Evolutionary conservation across 2,329 filamentous ascomycete species (phyloP).

Genomic region (Talaromyces funiculosus): DNA sequence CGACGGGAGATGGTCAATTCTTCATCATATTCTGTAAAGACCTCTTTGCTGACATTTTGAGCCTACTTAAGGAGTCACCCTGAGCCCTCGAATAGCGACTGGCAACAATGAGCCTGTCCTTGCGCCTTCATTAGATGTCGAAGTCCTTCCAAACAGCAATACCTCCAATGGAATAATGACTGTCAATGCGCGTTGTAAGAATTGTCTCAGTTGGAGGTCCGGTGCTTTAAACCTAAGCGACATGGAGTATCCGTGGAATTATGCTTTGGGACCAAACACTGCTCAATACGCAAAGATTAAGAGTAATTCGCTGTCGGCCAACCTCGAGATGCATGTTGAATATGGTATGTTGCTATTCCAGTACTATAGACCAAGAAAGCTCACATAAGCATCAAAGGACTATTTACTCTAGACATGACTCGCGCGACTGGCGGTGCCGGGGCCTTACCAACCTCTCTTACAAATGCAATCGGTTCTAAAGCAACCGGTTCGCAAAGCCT

Average conservation of each 20-base stretch:
- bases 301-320: constrained; percentile 6
- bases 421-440: neutral
- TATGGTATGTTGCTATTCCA: constrained; percentile 1
- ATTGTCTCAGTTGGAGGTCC: constrained; percentile 3
- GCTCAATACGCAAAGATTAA: neutral
- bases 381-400: neutral
- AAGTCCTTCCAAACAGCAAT: constrained; percentile 3
- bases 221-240: constrained; percentile 2
- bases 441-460: neutral
- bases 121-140: neutral
- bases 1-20: constrained; percentile 5
- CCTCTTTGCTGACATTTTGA: neutral
- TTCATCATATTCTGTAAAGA: neutral
- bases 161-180: constrained; percentile 1
- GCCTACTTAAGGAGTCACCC: constrained; percentile 2
- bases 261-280: constrained; percentile 8
- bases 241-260: constrained; percentile 9
- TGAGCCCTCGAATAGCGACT: constrained; percentile 5
- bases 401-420: constrained; percentile 10
- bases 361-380: neutral
- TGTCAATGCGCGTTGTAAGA: constrained; percentile 8
- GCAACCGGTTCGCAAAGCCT: neutral
- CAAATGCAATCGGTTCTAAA: neutral
- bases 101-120: constrained; percentile 5
- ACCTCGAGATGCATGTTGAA: constrained; percentile 10